Percentiles rank a stretch among this genome's conserved stretches.
Conservation (phyloP, 495 filamentous ascomycete genomes). For the Penicillium turbatum region DNA sequence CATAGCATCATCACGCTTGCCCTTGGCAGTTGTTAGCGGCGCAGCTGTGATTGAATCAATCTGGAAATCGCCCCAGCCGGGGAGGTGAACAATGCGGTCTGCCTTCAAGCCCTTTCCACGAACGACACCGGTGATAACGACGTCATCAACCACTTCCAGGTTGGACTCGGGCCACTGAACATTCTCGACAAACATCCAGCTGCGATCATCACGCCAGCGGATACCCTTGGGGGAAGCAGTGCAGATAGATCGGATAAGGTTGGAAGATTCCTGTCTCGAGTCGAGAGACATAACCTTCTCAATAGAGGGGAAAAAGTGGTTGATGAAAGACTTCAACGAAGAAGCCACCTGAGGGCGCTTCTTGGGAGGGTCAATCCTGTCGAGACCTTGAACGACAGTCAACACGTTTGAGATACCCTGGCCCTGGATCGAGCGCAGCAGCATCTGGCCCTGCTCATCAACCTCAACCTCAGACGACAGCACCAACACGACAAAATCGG, state of each 20-base stretch:
- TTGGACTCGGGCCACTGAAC: conserved; percentile 61
- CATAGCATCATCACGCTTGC: conserved; percentile 65
- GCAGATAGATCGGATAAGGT: conserved; percentile 84
- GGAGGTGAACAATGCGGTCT: conserved; percentile 83
- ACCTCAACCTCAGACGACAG: conserved; percentile 78
- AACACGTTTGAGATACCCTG: conserved; percentile 89
- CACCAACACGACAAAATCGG: conserved; percentile 84
- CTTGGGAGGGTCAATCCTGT: conserved; percentile 73
- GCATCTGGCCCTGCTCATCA: conserved; percentile 72
- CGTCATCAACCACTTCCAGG: conserved; percentile 43
- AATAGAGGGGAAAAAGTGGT: conserved; percentile 84
- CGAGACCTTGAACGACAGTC: conserved; percentile 72
- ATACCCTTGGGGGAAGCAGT: conserved; percentile 87
- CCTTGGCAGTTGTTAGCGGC: conserved; percentile 49
- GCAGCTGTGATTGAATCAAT: conserved; percentile 80
- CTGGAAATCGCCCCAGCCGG: conserved; percentile 94
- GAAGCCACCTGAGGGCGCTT: conserved; percentile 65
- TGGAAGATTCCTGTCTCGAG: conserved; percentile 80
- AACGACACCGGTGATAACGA: conserved; percentile 79
- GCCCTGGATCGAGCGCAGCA: conserved; percentile 80
- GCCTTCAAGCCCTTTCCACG: conserved; percentile 83
- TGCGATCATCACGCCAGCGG: conserved; percentile 86
- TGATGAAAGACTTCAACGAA: conserved; percentile 85
- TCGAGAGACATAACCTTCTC: conserved; percentile 86
- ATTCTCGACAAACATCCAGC: conserved; percentile 89